Conservation (phyloP, 2,329 filamentous ascomycete species). For the Colletotrichum magnum region DNA sequence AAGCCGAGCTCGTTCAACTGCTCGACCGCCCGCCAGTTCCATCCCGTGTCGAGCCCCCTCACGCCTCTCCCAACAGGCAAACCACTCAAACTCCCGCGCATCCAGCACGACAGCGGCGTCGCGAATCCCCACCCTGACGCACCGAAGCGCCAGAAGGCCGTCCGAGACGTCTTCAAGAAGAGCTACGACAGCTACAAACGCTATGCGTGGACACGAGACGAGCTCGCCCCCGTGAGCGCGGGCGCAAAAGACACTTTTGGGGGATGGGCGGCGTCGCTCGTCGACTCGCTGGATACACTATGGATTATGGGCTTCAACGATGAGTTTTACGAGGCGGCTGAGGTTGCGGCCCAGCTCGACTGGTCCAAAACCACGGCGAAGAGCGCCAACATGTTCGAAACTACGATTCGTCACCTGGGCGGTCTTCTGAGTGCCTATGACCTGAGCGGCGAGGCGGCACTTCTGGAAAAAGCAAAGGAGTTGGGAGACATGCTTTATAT, state of each 20-base stretch:
- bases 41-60: slow-evolving; percentile 49
- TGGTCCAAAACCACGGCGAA: slow-evolving; percentile 61
- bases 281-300: slow-evolving; percentile 65
- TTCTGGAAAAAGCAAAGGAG: slow-evolving; percentile 74
- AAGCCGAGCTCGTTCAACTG: slow-evolving; percentile 50
- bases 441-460: slow-evolving; percentile 67
- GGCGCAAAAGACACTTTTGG: slow-evolving; percentile 57
- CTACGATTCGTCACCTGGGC: slow-evolving; percentile 79
- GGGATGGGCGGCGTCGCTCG: slow-evolving; percentile 62
- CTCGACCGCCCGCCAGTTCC: slow-evolving; percentile 45
- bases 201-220: slow-evolving; percentile 62
- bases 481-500: slow-evolving; percentile 75
- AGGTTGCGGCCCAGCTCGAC: slow-evolving; percentile 61
- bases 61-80: slow-evolving; percentile 48
- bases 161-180: slow-evolving; percentile 52
- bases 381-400: slow-evolving; percentile 77
- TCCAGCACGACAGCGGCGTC: slow-evolving; percentile 61
- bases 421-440: slow-evolving; percentile 80
- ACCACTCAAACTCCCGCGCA: slow-evolving; percentile 45
- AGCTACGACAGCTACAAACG: slow-evolving; percentile 59
- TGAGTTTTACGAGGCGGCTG: slow-evolving; percentile 65
- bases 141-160: slow-evolving; percentile 45
- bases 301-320: slow-evolving; percentile 68
- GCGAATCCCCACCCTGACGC: slow-evolving; percentile 16
- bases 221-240: slow-evolving; percentile 59